Conservation (phyloP, 805 yeast genomes). For the Metahyphopichia silvanorum region DNA sequence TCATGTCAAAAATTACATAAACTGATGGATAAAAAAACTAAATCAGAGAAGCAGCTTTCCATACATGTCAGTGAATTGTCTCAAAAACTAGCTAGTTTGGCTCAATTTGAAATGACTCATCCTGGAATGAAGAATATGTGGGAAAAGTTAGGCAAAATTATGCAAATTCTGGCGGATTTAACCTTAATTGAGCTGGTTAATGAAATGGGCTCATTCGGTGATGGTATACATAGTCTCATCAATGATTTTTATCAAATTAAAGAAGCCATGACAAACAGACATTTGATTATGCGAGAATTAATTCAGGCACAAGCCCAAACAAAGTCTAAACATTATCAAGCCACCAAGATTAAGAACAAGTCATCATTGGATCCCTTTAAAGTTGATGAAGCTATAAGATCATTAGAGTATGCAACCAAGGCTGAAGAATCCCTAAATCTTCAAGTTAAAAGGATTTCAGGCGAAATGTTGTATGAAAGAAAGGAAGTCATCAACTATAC, state of each 20-base stretch:
- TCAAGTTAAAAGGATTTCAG: constrained; percentile 78
- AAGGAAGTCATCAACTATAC: constrained; percentile 55
- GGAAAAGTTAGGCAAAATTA: constrained; percentile 69
- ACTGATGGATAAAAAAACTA: constrained; percentile 51
- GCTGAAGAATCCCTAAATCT: constrained; percentile 72
- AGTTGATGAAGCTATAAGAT: constrained; percentile 84
- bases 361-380: constrained; percentile 79
- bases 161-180: constrained; percentile 71
- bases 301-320: constrained; percentile 75
- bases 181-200: constrained; percentile 67
- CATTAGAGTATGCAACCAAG: constrained; percentile 74
- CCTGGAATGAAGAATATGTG: constrained; percentile 76
- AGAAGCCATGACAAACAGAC: constrained; percentile 90
- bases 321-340: constrained; percentile 64
- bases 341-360: constrained; percentile 66
- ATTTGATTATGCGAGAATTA: constrained; percentile 86
- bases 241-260: constrained; percentile 84
- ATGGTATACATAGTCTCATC: constrained; percentile 60
- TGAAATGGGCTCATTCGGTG: constrained; percentile 73
- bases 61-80: constrained; percentile 48
- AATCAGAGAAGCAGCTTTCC: constrained; percentile 51
- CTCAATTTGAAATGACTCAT: constrained; percentile 45
- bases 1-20: constrained; percentile 52
- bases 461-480: constrained; percentile 78
- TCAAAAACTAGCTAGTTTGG: constrained; percentile 35